Conservation (phyloP, 495 filamentous ascomycete genomes). For the Friedmanniomyces simplex region DNA sequence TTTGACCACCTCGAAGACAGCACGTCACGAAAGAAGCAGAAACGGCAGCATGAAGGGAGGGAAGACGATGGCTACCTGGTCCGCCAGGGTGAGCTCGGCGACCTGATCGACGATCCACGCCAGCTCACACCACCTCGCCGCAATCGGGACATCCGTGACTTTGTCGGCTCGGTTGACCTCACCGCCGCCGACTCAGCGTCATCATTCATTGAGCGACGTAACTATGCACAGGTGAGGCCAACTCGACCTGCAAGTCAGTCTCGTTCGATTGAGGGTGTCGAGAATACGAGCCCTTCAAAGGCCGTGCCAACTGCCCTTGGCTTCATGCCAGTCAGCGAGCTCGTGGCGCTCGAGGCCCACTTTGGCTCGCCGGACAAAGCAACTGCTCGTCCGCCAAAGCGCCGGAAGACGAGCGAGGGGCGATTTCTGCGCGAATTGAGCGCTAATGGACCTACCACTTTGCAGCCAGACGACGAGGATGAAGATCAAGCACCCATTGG, state of each 20-base stretch:
- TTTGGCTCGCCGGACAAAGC: not conserved
- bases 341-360: constrained; percentile 6
- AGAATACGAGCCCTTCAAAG: constrained; percentile 2
- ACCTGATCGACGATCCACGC: constrained; percentile 11
- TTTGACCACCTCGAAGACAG: constrained; percentile 23
- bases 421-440: constrained; percentile 8
- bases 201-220: not conserved
- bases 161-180: constrained; percentile 11
- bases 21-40: not conserved
- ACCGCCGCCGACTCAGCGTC: not conserved
- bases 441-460: not conserved
- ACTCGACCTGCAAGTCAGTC: not conserved
- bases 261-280: not conserved
- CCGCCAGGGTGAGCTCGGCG: constrained; percentile 15
- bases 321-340: constrained; percentile 15
- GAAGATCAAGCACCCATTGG: not conserved
- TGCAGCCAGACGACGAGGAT: not conserved
- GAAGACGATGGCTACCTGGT: constrained; percentile 6
- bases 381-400: not conserved
- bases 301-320: not conserved
- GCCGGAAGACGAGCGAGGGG: not conserved
- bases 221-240: not conserved
- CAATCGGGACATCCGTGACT: constrained; percentile 27
- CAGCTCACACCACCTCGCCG: constrained; percentile 14
- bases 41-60: not conserved